These are phyloP conservation scores for Mucor velutinosus DNA, from an alignment of 371 early-diverging fungal species.

Conservation along the genomic window DNA sequence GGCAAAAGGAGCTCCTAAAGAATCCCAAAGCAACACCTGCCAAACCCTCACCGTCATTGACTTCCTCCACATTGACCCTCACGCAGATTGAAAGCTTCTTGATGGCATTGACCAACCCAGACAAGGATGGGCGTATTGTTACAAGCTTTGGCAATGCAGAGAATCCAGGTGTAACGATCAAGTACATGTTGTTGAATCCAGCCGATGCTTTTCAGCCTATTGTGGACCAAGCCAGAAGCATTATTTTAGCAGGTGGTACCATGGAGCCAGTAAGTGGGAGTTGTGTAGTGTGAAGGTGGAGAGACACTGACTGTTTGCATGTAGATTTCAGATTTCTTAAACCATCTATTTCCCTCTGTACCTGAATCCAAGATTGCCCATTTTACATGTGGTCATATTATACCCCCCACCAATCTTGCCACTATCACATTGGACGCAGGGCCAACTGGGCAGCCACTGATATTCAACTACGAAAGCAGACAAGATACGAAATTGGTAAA, in stretches of 20 bases:
- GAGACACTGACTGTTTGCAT: neutral
- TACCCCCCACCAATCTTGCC: conserved; percentile 68
- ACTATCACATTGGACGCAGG: conserved; percentile 67
- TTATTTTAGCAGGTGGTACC: conserved; percentile 96
- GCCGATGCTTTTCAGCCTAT: conserved; percentile 81
- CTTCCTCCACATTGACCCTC: conserved; percentile 48
- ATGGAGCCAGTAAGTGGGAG: conserved; percentile 83
- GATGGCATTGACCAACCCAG: conserved; percentile 62
- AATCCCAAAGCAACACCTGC: conserved; percentile 14
- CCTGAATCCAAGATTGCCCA: conserved; percentile 48
- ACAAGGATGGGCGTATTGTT: conserved; percentile 74
- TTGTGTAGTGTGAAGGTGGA: neutral
- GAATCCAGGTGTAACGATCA: conserved; percentile 42
- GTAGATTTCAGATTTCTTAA: conserved; percentile 49
- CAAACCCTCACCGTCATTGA: conserved; percentile 2
- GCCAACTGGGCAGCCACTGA: conserved; percentile 62
- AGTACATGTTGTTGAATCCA: conserved; percentile 86
- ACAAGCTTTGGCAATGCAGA: conserved; percentile 24
- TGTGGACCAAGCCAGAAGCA: conserved; percentile 77
- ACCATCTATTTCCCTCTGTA: conserved; percentile 55
- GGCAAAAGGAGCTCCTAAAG: conserved; percentile 10
- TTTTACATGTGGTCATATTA: conserved; percentile 84
- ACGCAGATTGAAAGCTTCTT: conserved; percentile 60
- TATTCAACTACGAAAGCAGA: conserved; percentile 76
- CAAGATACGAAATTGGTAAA: conserved; percentile 53